These are phyloP conservation scores for Colletotrichum tropicicola DNA, from an alignment of 2,329 filamentous ascomycete species.

Conservation along the genomic window DNA sequence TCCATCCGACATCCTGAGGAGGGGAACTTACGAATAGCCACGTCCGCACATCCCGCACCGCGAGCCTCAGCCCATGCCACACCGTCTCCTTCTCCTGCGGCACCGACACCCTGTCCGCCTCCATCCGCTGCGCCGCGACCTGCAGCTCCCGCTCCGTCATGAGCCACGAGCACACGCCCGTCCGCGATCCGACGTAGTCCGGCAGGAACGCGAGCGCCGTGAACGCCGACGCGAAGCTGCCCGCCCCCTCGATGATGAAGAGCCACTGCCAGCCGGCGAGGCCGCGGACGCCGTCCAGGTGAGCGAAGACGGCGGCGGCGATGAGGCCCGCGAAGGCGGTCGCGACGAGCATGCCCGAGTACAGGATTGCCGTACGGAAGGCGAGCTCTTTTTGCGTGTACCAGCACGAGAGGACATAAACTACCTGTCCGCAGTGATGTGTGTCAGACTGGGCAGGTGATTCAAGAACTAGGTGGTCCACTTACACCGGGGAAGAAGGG, in stretches of 20 bases:
- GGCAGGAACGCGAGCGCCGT: constrained; percentile 35
- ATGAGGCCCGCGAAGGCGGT: constrained; percentile 53
- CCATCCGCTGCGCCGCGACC: constrained; percentile 32
- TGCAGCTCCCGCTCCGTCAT: constrained; percentile 18
- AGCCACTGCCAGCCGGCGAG: constrained; percentile 73
- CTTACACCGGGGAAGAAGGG: constrained; percentile 29
- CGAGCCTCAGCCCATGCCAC: constrained; percentile 33
- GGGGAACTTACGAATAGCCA: constrained; percentile 35
- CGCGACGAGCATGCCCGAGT: constrained; percentile 35
- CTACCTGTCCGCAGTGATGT: constrained; percentile 25
- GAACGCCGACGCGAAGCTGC: constrained; percentile 34
- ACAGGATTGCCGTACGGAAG: constrained; percentile 24
- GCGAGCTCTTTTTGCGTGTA: constrained; percentile 30
- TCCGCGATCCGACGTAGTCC: constrained; percentile 31
- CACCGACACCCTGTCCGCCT: constrained; percentile 34
- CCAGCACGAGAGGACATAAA: constrained; percentile 28
- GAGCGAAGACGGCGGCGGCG: constrained; percentile 49
- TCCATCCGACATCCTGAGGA: not conserved
- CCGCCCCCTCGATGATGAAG: constrained; percentile 73
- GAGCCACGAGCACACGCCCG: constrained; percentile 28
- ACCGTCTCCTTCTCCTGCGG: constrained; percentile 28
- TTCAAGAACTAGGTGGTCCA: not conserved
- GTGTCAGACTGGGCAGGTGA: not conserved
- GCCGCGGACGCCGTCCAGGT: constrained; percentile 58
- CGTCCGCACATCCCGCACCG: constrained; percentile 34